Evolutionary conservation across 768 basidiomycete species (phyloP), one percentile per base, ranked within the genome.

Genomic region (Peribolospora kevripleyi): DNA sequence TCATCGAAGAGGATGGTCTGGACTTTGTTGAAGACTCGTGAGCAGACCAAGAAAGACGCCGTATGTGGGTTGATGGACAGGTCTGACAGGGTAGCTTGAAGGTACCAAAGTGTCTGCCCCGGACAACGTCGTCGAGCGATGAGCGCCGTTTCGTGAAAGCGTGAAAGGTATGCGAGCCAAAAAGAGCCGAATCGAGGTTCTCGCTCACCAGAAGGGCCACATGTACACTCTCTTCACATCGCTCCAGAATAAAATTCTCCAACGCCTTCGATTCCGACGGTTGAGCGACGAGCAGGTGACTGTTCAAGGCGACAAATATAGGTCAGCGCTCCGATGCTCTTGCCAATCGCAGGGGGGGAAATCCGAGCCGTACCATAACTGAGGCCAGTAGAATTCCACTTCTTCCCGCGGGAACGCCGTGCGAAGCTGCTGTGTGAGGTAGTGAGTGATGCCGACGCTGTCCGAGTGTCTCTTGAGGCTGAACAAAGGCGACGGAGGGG

Each of bases 1-100:
- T 95, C 85, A 50, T 79, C 79, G 65, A 93, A 98, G 63, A 98
- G 91, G 67, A 97, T 88, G 69, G 88, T 82, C 68, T 97, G 90
- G 64, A 90, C 90, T 66, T 76, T 76, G 66, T 84, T 84, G 56
- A 95, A 70, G 45, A 88, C 77, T 57, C 91, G 78, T 68, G 90
- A 86, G 67, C 93, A 97, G 56, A 91, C 81, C 50, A 77, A 70
- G 68, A 95, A 95, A 0, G 87, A 84, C 47, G 70, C 75, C 3
- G 85, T 80, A 50, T 77, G 75, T 52, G 78, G 74, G 10, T 70
- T 73, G 48, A 68, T 62, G 4, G 58, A 3, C 6, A 95, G 72
- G 67, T 98, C 93, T 55, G 76, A 77, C 14, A 98, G 73, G 38
- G 83, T 79, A 11, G 91, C 85, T 75, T 97, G 93, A 82, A 97